Percentiles rank a stretch among this genome's conserved stretches.
Evolutionary conservation across 805 yeast species (phyloP).

Genomic region (Suhomyces sp.): DNA sequence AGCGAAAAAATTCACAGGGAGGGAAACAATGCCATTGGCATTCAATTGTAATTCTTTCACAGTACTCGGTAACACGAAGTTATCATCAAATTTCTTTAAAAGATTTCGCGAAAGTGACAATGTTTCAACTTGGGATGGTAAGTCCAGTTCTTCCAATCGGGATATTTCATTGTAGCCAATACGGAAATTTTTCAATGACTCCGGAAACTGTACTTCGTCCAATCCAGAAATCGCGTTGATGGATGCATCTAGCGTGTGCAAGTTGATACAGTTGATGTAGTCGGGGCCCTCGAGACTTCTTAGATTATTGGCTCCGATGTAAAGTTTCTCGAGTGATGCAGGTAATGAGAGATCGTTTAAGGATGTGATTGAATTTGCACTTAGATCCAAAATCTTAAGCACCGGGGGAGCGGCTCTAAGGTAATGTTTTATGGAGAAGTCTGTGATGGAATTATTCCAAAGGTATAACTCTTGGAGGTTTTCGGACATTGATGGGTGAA

Average conservation of each 20-base stretch:
- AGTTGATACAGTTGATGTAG: constrained; percentile 4
- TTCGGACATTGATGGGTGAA: constrained; percentile 8
- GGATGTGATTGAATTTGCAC: constrained; percentile 15
- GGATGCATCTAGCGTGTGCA: constrained; percentile 14
- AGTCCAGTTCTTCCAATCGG: constrained; percentile 5
- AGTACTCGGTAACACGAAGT: constrained; percentile 12
- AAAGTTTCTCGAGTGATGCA: constrained; percentile 10
- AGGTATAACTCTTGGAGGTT: constrained; percentile 13
- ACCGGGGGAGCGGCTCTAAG: not conserved
- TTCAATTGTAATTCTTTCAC: constrained; percentile 15
- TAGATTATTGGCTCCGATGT: constrained; percentile 16
- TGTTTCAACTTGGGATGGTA: constrained; percentile 14
- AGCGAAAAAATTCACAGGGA: constrained; percentile 15
- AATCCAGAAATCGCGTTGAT: constrained; percentile 13
- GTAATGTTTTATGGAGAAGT: constrained; percentile 3
- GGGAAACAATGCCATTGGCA: constrained; percentile 13
- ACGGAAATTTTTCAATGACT: constrained; percentile 9
- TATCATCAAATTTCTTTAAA: constrained; percentile 8
- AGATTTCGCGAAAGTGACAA: constrained; percentile 17
- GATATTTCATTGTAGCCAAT: constrained; percentile 15
- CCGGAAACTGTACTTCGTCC: constrained; percentile 12
- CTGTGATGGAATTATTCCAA: constrained; percentile 14
- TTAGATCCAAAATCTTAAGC: constrained; percentile 13
- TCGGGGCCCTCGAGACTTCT: constrained; percentile 13
- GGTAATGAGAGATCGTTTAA: constrained; percentile 14